Percentiles rank a stretch among this genome's conserved stretches.
These are phyloP conservation scores for Calonectria montana DNA, from an alignment of 2,329 filamentous ascomycete genomes.

Conservation along the genomic window DNA sequence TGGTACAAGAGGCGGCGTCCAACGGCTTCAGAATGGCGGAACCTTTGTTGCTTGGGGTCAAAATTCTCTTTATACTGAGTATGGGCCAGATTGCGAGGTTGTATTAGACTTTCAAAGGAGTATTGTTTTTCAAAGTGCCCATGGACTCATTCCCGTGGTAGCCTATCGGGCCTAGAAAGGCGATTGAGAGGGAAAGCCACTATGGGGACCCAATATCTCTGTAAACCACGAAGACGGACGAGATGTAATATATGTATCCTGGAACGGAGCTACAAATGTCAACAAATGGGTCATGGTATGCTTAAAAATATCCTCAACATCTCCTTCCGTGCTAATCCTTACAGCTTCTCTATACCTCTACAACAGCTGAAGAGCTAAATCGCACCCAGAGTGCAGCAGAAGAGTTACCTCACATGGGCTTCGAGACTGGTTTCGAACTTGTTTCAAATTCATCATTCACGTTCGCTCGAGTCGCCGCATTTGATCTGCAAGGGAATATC, in stretches of 20 bases:
- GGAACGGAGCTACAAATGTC: not conserved
- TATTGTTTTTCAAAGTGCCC: not conserved
- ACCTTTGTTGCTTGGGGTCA: slow-evolving; percentile 4
- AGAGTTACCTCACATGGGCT: not conserved
- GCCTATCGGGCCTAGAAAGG: not conserved
- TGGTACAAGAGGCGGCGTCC: not conserved
- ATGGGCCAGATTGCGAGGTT: not conserved
- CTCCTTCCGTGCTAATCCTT: not conserved
- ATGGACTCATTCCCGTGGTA: not conserved
- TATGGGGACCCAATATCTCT: slow-evolving; percentile 5
- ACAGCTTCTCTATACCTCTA: not conserved
- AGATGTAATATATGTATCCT: not conserved
- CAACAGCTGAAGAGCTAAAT: not conserved
- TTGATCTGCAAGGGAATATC: not conserved
- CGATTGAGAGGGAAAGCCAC: not conserved
- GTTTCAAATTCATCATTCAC: not conserved
- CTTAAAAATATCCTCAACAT: not conserved
- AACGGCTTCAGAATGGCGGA: not conserved
- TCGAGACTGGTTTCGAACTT: not conserved
- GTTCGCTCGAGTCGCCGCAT: not conserved
- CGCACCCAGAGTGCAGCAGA: not conserved
- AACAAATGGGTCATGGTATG: not conserved
- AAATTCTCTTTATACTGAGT: not conserved
- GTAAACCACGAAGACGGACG: not conserved
- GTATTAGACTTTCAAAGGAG: not conserved